phyloP scores from a whole-genome alignment of 2,329 filamentous ascomycete genomes.

The Alternaria arborescens region DNA sequence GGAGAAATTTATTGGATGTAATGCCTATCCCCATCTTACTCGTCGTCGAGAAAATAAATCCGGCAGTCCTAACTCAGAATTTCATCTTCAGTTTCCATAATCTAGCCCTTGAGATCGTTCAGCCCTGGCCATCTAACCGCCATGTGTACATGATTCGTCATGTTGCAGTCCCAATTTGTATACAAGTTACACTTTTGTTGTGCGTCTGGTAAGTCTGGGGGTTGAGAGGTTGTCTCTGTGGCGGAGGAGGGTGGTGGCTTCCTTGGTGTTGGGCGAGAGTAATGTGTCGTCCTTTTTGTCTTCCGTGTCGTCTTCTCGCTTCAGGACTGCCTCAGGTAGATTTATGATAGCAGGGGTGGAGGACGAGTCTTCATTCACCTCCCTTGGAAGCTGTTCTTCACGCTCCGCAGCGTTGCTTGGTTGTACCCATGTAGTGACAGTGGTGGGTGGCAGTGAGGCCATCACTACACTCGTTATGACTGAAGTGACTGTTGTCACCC shows the following conservation, averaged over 20 bases:
- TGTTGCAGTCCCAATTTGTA: too few relatives aligned
- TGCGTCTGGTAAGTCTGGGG: too few relatives aligned
- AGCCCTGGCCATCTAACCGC: background rate
- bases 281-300: background rate
- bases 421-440: background rate
- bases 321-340: background rate
- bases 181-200: too few relatives aligned
- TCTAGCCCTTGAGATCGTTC: background rate
- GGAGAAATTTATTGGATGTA: background rate
- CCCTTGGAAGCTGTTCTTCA: background rate
- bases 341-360: background rate
- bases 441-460: background rate
- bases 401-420: background rate
- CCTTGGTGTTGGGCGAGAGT: background rate
- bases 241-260: background rate
- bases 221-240: background rate
- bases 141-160: background rate
- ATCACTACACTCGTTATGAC: background rate
- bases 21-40: background rate
- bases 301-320: background rate
- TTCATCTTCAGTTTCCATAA: too few relatives aligned
- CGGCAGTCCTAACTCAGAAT: background rate
- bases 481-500: background rate
- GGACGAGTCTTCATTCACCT: background rate
- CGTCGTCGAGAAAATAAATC: too few relatives aligned